Base-by-base conservation (phyloP, 495 filamentous ascomycete genomes). In the Neurospora terricola region DNA sequence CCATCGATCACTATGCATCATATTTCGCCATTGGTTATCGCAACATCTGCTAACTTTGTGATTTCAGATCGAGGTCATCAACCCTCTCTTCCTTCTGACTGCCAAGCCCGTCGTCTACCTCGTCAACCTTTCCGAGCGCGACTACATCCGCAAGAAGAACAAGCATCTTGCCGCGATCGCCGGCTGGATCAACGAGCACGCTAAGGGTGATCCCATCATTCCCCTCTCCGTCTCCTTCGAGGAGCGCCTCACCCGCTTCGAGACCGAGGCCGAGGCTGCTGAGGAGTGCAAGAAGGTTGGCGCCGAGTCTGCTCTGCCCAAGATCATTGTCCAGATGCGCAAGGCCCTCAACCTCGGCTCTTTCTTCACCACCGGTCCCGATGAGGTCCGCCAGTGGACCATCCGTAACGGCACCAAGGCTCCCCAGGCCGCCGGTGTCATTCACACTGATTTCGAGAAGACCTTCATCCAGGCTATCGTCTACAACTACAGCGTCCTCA, bases 91-190 rank as follows among this genome's bases (percentile, higher is more conserved):
- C 83, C 93, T 99, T 72, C 90, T 99, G 70, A 93, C 93, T 45
- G 96, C 96, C 70, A 99, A 99, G 86, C 96, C 96, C 11, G 93
- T 96, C 40, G 96, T 99, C 78, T 98, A 92, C 86, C 88, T 99
- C 66, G 92, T 98, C 84, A 99, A 99, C 85, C 87, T 99, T 71
- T 94, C 91, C 76, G 96, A 99, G 86, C 94, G 89, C 83, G 96
- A 98, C 83, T 99, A 95, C 83, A 92, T 98, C 83, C 92, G 96
- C 77, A 94, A 98, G 87, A 98, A 98, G 90, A 99, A 98, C 89
- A 98, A 98, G 90, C 90, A 98, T 86, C 91, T 98, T 18, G 87
- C 91, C 74, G 94, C 94, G 85, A 91, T 99, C 78, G 91, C 91
- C 75, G 90, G 92, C 78, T 98, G 96, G 95, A 89, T 98, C 83